Percentiles rank a stretch among this genome's conserved stretches.
phyloP scores from a whole-genome alignment of 257 asterid species.

The Primulina tabacum region DNA sequence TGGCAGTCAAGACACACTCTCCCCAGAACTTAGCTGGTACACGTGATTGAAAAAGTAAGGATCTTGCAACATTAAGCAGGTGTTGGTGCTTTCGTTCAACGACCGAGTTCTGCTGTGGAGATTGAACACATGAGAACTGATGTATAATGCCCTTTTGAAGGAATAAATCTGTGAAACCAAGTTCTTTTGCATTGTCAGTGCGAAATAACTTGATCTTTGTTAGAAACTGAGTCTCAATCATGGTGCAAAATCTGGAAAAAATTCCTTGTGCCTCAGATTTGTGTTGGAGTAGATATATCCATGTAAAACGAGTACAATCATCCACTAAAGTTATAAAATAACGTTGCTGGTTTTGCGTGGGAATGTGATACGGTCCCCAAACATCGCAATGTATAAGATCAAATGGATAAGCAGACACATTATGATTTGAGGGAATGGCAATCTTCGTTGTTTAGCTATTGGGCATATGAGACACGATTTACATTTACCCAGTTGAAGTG shows the following conservation, averaged over 20 bases:
- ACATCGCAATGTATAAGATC: too few species aligned
- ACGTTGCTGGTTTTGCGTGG: too few species aligned
- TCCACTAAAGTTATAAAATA: too few species aligned
- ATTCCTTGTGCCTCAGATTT: background rate
- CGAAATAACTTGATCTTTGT: background rate
- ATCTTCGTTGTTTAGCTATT: too few species aligned
- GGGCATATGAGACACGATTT: too few species aligned
- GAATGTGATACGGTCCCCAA: too few species aligned
- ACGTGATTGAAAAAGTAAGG: background rate
- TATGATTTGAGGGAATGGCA: too few species aligned
- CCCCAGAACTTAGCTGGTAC: background rate
- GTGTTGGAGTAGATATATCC: background rate
- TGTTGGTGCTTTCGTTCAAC: background rate
- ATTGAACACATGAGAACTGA: background rate
- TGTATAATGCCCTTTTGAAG: background rate
- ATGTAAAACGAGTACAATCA: too few species aligned
- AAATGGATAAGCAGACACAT: too few species aligned
- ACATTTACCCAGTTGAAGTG: too few species aligned
- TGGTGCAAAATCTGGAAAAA: background rate
- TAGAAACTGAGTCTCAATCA: background rate
- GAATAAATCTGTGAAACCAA: background rate
- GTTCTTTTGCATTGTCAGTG: background rate
- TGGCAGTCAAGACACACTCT: background rate
- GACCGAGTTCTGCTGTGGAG: background rate
- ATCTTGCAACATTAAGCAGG: rapidly evolving